Conservation (phyloP, 305 asterid genomes). For the Fraxinus albicans region DNA sequence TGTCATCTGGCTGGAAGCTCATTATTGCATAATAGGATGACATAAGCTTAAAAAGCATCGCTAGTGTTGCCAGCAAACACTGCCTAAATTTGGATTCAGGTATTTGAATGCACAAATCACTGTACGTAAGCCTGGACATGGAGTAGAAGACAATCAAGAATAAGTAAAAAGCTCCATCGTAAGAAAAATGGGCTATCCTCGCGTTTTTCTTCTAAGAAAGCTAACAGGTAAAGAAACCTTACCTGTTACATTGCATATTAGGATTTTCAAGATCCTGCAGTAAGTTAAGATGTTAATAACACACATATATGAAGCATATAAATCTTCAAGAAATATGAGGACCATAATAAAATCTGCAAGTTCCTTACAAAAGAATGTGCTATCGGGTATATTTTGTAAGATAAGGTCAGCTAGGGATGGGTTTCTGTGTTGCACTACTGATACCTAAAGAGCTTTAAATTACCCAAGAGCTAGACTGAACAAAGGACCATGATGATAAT, state of each 20-base stretch:
- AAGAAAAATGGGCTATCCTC: conserved; percentile 18
- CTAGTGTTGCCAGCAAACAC: conserved; percentile 82
- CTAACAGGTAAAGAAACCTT: conserved; percentile 21
- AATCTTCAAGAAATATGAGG: conserved; percentile 15
- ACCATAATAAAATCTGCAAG: background rate
- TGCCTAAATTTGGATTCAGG: conserved; percentile 95
- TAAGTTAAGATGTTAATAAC: conserved; percentile 34
- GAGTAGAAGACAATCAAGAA: conserved; percentile 32
- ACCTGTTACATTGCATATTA: conserved; percentile 59
- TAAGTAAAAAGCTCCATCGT: conserved; percentile 15
- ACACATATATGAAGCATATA: conserved; percentile 19
- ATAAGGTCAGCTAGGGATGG: background rate
- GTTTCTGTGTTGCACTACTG: background rate
- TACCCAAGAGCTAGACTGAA: background rate
- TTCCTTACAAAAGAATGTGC: background rate
- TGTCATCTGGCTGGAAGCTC: conserved; percentile 71
- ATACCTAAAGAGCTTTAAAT: background rate
- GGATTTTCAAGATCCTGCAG: conserved; percentile 75
- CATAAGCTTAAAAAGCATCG: conserved; percentile 87
- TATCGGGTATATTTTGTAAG: background rate
- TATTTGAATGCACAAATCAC: conserved; percentile 88
- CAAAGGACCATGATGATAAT: background rate
- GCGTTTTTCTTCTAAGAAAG: conserved; percentile 3
- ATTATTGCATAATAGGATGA: conserved; percentile 83
- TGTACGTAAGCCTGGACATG: conserved; percentile 84